phyloP scores from a whole-genome alignment of 1,284 basidiomycete genomes.

The Volvariella surrecta region DNA sequence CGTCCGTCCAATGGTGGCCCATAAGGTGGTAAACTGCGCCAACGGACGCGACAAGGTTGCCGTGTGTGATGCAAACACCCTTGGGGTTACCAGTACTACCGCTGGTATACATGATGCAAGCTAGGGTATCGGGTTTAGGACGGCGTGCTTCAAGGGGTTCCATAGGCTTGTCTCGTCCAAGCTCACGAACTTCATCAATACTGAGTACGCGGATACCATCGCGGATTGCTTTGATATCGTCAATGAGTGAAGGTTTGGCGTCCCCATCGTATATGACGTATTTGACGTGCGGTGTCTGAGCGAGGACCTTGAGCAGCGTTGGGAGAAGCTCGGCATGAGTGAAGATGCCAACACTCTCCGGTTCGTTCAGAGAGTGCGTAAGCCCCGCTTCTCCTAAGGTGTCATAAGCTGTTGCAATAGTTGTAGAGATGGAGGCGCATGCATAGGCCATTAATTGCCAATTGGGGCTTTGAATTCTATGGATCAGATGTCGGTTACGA shows the following conservation, averaged over 20 bases:
- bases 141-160: slow-evolving; percentile 44
- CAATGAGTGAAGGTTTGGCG: slow-evolving; percentile 42
- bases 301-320: slow-evolving; percentile 60
- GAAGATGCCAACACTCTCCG: slow-evolving; percentile 81
- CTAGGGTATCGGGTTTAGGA: slow-evolving; percentile 60
- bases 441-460: slow-evolving; percentile 91
- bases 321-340: slow-evolving; percentile 88
- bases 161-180: slow-evolving; percentile 47
- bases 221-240: slow-evolving; percentile 46
- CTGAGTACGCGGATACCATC: slow-evolving; percentile 52
- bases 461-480: slow-evolving; percentile 40
- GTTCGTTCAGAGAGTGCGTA: slow-evolving; percentile 89
- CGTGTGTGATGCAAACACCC: slow-evolving; percentile 86
- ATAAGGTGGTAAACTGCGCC: slow-evolving; percentile 73
- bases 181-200: slow-evolving; percentile 62
- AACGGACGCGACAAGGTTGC: slow-evolving; percentile 81
- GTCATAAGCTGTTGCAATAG: slow-evolving; percentile 95
- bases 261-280: slow-evolving; percentile 86
- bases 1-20: slow-evolving; percentile 62
- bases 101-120: slow-evolving; percentile 96
- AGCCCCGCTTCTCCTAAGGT: slow-evolving; percentile 89
- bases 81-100: slow-evolving; percentile 93
- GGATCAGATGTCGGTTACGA: slow-evolving; percentile 5
- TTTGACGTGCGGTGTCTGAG: slow-evolving; percentile 65
- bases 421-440: slow-evolving; percentile 67